Percentiles rank a stretch among this genome's conserved stretches.
Evolutionary conservation across 805 yeast species (phyloP).

Genomic region (Candida ascalaphidarum): DNA sequence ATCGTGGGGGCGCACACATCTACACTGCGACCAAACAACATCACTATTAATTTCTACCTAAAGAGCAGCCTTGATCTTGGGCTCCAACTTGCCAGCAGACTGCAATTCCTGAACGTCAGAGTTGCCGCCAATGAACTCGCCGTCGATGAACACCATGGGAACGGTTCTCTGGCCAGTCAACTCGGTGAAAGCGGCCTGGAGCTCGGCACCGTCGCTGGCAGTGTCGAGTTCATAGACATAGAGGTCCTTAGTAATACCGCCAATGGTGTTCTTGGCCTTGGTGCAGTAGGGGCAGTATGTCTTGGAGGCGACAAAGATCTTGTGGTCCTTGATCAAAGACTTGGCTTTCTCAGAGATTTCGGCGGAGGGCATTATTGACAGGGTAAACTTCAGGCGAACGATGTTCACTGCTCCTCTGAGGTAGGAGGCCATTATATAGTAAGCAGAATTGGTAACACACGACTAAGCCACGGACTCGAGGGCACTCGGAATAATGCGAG

Average conservation of each 20-base stretch:
- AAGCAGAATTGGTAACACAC: too few relatives aligned
- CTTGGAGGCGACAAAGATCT: slow-evolving; percentile 76
- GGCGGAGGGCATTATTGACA: slow-evolving; percentile 50
- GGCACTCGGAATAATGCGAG: too few relatives aligned
- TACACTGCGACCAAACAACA: too few relatives aligned
- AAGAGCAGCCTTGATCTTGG: slow-evolving; percentile 13
- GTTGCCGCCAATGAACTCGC: slow-evolving; percentile 94
- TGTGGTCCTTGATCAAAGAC: slow-evolving; percentile 52
- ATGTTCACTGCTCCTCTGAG: too few relatives aligned
- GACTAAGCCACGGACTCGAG: too few relatives aligned
- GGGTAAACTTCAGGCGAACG: too few relatives aligned
- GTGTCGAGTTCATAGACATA: slow-evolving; percentile 25
- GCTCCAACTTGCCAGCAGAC: slow-evolving; percentile 50
- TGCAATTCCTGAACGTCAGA: slow-evolving; percentile 74
- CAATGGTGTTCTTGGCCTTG: slow-evolving; percentile 36
- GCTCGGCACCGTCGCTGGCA: slow-evolving; percentile 14
- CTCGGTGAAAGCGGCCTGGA: slow-evolving; percentile 28
- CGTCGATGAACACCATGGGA: slow-evolving; percentile 85
- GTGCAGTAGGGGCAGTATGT: slow-evolving; percentile 38
- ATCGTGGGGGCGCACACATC: too few relatives aligned
- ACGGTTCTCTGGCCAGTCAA: slow-evolving; percentile 89
- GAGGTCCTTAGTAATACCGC: slow-evolving; percentile 35
- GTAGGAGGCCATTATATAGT: too few relatives aligned
- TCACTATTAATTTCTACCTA: too few relatives aligned
- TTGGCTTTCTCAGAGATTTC: slow-evolving; percentile 52